Base-by-base conservation (phyloP, 2,329 filamentous ascomycete species). In the Graphilbum ipis-grandicollis region DNA sequence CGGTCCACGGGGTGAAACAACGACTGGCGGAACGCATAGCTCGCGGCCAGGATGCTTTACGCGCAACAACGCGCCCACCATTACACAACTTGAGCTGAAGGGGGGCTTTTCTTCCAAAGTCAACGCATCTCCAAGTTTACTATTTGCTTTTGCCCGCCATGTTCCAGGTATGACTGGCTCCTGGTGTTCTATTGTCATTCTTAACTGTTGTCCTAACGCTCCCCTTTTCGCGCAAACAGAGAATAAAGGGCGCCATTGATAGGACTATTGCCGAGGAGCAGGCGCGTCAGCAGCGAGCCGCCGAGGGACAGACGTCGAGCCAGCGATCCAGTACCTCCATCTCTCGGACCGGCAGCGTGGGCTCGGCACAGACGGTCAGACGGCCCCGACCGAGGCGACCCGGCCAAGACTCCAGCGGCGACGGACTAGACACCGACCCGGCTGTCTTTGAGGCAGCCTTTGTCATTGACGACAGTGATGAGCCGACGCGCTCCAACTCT, bases 241-340 rank as follows among this genome's bases (percentile, higher is more conserved):
- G 81, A 63, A 65, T 93, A 48, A 81, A 83, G 60, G 81, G 79
- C 50, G 80, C 79, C 41, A 84, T 93, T 54, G 82, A 93, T 54
- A 75, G 76, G 49, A 79, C 79, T 50, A 90, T 94, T 50, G 81
- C 84, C 50, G 84, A 93, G 60, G 86, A 94, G 59, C 83, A 93
- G 58, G 80, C 83, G 40, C 79, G 82, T 40, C 79, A 85, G 52
- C 71, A 71, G 50, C 57, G 63, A 35, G 47, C 59, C 30, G 49
- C 63, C 43, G 53, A 28, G 48, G 49, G 55, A 50, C 55, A 59
- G 41, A 42, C 62, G 49, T 46, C 66, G 38, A 52, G 60, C 42
- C 54, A 63, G 43, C 54, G 60, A 37, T 59, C 63, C 8, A 58
- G 50, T 43, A 28, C 6, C 10, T 68, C 62, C 34, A 55, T 57